These are phyloP conservation scores for Lophiostoma macrostomum DNA, from an alignment of 495 filamentous ascomycete species.

Conservation along the genomic window DNA sequence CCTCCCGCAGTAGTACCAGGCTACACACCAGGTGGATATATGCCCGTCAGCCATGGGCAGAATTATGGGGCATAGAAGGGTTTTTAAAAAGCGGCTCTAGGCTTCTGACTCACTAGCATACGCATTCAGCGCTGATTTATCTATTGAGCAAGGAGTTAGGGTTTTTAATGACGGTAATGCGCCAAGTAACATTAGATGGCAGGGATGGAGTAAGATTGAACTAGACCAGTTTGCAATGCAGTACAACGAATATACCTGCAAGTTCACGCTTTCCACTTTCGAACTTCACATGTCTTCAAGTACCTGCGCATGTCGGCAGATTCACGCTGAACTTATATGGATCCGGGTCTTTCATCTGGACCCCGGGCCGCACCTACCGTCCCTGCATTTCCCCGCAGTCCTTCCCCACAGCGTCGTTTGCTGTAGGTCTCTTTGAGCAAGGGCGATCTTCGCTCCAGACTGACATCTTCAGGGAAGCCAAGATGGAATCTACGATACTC, in stretches of 20 bases:
- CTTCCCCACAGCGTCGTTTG: conserved; percentile 3
- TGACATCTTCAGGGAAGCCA: too few species aligned
- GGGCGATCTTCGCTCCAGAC: too few species aligned
- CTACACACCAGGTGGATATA: conserved; percentile 13
- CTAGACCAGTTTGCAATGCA: too few species aligned
- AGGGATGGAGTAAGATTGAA: too few species aligned
- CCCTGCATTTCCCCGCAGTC: conserved; percentile 24
- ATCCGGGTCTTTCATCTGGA: conserved; percentile 2
- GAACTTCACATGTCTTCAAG: too few species aligned
- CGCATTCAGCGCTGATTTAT: background rate
- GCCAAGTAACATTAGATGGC: too few species aligned
- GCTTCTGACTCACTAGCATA: too few species aligned
- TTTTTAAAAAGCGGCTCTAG: background rate
- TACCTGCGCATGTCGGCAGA: too few species aligned
- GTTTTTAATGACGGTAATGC: too few species aligned
- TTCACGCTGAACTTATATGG: background rate
- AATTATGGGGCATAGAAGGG: conserved; percentile 9
- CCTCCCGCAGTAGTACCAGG: background rate
- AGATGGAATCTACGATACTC: too few species aligned
- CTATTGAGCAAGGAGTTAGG: too few species aligned
- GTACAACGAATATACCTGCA: background rate
- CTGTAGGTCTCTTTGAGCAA: too few species aligned
- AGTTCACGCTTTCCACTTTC: background rate
- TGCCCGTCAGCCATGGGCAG: conserved; percentile 2
- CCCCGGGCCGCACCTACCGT: conserved; percentile 13